A percentile compares a stretch with the other conserved stretches of the same genome.
Evolutionary conservation across 2,329 filamentous ascomycete species (phyloP).

Genomic region (Arthrinium phaeospermum): DNA sequence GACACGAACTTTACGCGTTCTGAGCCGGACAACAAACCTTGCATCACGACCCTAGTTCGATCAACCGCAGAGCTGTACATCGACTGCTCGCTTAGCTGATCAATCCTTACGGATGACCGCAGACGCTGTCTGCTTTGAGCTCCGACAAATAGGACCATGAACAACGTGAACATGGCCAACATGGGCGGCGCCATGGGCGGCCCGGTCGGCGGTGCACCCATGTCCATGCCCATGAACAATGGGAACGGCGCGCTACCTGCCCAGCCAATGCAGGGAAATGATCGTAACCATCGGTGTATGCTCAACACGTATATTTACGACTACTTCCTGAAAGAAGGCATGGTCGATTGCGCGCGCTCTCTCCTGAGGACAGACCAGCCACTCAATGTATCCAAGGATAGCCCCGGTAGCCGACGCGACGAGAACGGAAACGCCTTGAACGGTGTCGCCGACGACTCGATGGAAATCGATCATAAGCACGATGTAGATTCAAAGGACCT

Average conservation of each 20-base stretch:
- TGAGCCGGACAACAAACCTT: constrained; percentile 5
- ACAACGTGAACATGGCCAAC: constrained; percentile 70
- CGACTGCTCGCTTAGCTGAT: constrained; percentile 17
- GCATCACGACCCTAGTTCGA: neutral
- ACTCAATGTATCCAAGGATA: constrained; percentile 71
- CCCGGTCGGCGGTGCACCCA: constrained; percentile 63
- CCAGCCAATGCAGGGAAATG: constrained; percentile 32
- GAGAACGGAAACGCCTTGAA: constrained; percentile 73
- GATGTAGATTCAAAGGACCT: constrained; percentile 79
- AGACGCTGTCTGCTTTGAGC: constrained; percentile 45
- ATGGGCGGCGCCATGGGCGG: constrained; percentile 73
- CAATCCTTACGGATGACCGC: constrained; percentile 28
- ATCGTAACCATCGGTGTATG: constrained; percentile 56
- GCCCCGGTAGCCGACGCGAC: constrained; percentile 69
- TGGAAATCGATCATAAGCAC: constrained; percentile 85
- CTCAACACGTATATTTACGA: constrained; percentile 92
- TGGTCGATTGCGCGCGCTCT: constrained; percentile 82
- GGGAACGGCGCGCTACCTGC: constrained; percentile 28
- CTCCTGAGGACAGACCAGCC: constrained; percentile 71
- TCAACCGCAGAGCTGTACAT: constrained; percentile 18
- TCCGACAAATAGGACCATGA: constrained; percentile 49
- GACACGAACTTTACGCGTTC: constrained; percentile 12
- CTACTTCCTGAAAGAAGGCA: constrained; percentile 84
- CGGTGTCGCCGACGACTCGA: constrained; percentile 73
- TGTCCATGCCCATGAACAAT: constrained; percentile 70